phyloP scores from a whole-genome alignment of 306 rosid species.

The cucumber (Cucumis sativus) region Cucumber_9930_V3 NC_026655.2:6017501-6018000 shows the following conservation, averaged over 20 bases:
- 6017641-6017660: too few relatives aligned
- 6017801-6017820: background rate
- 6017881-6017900: background rate
- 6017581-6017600: too few relatives aligned
- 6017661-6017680: too few relatives aligned
- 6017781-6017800: background rate
- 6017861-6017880: background rate
- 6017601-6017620: too few relatives aligned
- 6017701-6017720: background rate
- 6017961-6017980: conserved; percentile 78
- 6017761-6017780: background rate
- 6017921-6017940: conserved; percentile 38
- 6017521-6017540: too few relatives aligned
- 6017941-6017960: conserved; percentile 49
- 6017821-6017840: background rate
- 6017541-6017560: too few relatives aligned
- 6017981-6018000: conserved; percentile 61
- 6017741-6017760: background rate
- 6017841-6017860: background rate
- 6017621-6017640: too few relatives aligned
- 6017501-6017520: too few relatives aligned
- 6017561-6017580: too few relatives aligned
- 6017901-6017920: background rate
- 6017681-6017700: background rate
- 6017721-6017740: background rate